A percentile compares a stretch with the other conserved stretches of the same genome.
Conservation (phyloP, 1,284 basidiomycete species). For the Limonomyces culmigenus region DNA sequence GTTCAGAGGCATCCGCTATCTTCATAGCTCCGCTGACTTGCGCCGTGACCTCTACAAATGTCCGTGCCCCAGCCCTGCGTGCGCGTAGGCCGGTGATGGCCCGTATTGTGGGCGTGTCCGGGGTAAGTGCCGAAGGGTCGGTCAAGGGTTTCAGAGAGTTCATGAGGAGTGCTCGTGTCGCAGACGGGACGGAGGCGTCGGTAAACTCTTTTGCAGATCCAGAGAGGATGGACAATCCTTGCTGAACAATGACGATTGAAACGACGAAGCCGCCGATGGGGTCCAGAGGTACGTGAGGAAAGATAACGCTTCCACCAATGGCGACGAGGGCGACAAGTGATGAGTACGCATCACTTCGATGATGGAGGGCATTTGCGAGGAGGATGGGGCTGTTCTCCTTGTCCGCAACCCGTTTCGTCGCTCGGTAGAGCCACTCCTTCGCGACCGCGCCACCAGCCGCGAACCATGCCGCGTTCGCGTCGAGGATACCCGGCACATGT, state of each 20-base stretch:
- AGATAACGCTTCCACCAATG: slow-evolving; percentile 74
- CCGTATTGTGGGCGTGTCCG: slow-evolving; percentile 17
- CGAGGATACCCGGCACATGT: slow-evolving; percentile 32
- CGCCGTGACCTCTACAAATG: slow-evolving; percentile 62
- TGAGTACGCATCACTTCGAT: slow-evolving; percentile 88
- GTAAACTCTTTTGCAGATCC: slow-evolving; percentile 73
- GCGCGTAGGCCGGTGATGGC: slow-evolving; percentile 54
- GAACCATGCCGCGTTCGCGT: slow-evolving; percentile 96
- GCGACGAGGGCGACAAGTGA: slow-evolving; percentile 78
- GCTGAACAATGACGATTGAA: slow-evolving; percentile 75
- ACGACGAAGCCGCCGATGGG: slow-evolving; percentile 88
- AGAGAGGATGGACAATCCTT: slow-evolving; percentile 59
- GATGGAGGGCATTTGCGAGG: slow-evolving; percentile 84
- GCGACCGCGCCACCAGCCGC: slow-evolving; percentile 64
- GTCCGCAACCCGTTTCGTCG: slow-evolving; percentile 78
- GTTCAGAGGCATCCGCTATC: slow-evolving; percentile 33
- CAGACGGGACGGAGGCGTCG: slow-evolving; percentile 62
- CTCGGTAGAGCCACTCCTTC: slow-evolving; percentile 89
- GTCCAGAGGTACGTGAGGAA: slow-evolving; percentile 80
- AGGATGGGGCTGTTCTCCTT: slow-evolving; percentile 84
- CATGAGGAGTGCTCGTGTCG: slow-evolving; percentile 35
- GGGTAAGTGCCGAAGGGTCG: slow-evolving; percentile 4
- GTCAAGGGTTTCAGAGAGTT: slow-evolving; percentile 33
- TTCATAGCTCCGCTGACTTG: slow-evolving; percentile 46
- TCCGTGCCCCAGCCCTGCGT: slow-evolving; percentile 57